Evolutionary conservation across 768 basidiomycete species (phyloP).

Genomic region (Hypholoma fasciculare): DNA sequence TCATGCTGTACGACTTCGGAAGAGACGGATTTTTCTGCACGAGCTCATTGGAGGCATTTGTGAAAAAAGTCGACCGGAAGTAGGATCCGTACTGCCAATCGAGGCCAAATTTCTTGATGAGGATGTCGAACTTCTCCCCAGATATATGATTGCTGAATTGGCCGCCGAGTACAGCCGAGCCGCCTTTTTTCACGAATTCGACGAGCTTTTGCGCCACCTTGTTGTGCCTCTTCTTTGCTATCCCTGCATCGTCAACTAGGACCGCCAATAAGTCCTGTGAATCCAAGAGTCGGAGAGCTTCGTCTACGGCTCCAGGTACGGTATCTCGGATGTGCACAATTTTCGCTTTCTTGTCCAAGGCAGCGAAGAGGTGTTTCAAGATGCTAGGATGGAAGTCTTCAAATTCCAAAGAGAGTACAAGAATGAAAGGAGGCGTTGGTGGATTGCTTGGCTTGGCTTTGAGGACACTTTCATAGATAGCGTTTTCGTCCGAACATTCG

Average conservation of each 20-base stretch:
- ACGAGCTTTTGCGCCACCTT: constrained; percentile 30
- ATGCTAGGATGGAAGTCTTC: constrained; percentile 21
- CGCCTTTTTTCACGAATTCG: constrained; percentile 35
- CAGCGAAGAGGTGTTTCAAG: constrained; percentile 24
- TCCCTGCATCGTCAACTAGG: constrained; percentile 36
- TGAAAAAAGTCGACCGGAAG: constrained; percentile 35
- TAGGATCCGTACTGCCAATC: constrained; percentile 40
- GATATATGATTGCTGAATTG: constrained; percentile 30
- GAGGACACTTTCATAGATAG: neutral
- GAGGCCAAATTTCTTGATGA: constrained; percentile 30
- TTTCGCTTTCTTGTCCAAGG: constrained; percentile 22
- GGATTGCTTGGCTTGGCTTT: neutral
- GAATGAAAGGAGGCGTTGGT: constrained; percentile 19
- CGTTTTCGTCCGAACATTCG: neutral
- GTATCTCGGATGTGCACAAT: constrained; percentile 17
- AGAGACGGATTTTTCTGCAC: constrained; percentile 30
- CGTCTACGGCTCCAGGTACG: neutral
- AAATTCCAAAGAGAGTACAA: constrained; percentile 29
- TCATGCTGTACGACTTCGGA: constrained; percentile 38
- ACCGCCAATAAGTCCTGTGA: constrained; percentile 29
- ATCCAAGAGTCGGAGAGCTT: constrained; percentile 24
- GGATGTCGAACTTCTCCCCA: constrained; percentile 20
- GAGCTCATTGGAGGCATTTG: constrained; percentile 31
- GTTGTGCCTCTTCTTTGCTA: constrained; percentile 22
- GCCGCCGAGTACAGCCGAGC: constrained; percentile 35